Evolutionary conservation across 1,284 basidiomycete species (phyloP).

Genomic region (Wallemia ichthyophaga): DNA sequence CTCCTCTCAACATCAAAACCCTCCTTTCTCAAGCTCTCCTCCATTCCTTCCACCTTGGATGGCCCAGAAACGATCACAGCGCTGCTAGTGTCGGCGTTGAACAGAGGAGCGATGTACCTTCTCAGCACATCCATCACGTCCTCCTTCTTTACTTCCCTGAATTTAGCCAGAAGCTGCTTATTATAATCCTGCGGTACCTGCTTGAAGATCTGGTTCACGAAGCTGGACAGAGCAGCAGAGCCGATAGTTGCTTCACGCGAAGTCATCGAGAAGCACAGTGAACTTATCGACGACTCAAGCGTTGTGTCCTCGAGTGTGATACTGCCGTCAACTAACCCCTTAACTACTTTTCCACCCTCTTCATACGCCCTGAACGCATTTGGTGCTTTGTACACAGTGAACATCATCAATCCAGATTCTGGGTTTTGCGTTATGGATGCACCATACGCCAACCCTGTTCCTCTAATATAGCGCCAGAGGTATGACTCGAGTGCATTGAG

Average conservation of each 20-base stretch:
- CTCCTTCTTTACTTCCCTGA: slow-evolving; percentile 36
- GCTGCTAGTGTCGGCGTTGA: slow-evolving; percentile 43
- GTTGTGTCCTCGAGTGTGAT: slow-evolving; percentile 50
- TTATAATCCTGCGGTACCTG: slow-evolving; percentile 41
- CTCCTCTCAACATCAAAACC: slow-evolving; percentile 55
- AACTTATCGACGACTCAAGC: slow-evolving; percentile 72
- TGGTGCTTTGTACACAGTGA: slow-evolving; percentile 61
- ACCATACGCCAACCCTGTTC: slow-evolving; percentile 77
- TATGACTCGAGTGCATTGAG: slow-evolving; percentile 84
- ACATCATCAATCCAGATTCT: slow-evolving; percentile 52
- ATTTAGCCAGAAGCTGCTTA: slow-evolving; percentile 40
- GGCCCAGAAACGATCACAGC: slow-evolving; percentile 56
- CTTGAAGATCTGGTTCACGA: slow-evolving; percentile 59
- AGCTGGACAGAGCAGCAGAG: slow-evolving; percentile 45
- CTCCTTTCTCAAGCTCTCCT: slow-evolving; percentile 26
- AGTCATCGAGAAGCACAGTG: slow-evolving; percentile 55
- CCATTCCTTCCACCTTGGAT: slow-evolving; percentile 44
- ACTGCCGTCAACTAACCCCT: slow-evolving; percentile 50
- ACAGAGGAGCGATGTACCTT: slow-evolving; percentile 60
- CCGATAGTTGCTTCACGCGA: slow-evolving; percentile 52
- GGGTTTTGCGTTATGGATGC: slow-evolving; percentile 46
- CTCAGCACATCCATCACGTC: slow-evolving; percentile 39
- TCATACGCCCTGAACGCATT: slow-evolving; percentile 55
- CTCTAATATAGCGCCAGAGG: slow-evolving; percentile 73
- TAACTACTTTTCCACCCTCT: slow-evolving; percentile 45